Evolutionary conservation across 2,329 filamentous ascomycete genomes (phyloP).

Genomic region (Diaporthe sp.): DNA sequence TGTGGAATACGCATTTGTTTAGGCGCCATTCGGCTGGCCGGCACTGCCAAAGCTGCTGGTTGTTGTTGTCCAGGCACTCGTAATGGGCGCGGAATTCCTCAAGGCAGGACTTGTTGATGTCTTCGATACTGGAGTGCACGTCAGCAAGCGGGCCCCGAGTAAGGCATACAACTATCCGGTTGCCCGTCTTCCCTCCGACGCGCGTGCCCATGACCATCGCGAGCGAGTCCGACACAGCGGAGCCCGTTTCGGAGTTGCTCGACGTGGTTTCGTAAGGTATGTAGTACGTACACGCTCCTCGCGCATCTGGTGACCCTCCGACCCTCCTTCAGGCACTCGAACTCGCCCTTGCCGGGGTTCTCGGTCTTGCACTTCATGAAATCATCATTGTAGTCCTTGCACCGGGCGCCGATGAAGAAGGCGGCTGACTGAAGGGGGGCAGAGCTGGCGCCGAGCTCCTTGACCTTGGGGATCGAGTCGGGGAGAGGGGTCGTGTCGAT

Average conservation of each 20-base stretch:
- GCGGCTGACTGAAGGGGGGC: conserved; percentile 92
- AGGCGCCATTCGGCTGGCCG: conserved; percentile 88
- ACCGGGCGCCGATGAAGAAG: conserved; percentile 97
- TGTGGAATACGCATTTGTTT: conserved; percentile 96
- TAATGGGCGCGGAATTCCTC: conserved; percentile 93
- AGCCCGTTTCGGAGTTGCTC: conserved; percentile 10
- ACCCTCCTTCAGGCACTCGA: conserved; percentile 96
- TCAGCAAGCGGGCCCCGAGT: conserved; percentile 7
- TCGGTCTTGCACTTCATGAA: conserved; percentile 99
- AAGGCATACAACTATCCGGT: neutral
- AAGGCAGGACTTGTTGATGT: conserved; percentile 96
- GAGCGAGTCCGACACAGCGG: neutral
- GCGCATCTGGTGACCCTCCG: conserved; percentile 97
- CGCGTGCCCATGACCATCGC: neutral
- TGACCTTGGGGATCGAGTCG: conserved; percentile 89
- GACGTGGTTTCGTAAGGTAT: neutral
- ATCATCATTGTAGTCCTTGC: conserved; percentile 97
- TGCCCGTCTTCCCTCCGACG: neutral
- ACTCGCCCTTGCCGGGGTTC: conserved; percentile 89
- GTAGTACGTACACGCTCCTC: conserved; percentile 86
- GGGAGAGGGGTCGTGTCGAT: conserved; percentile 97
- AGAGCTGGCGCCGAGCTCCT: conserved; percentile 93
- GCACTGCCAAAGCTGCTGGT: conserved; percentile 98
- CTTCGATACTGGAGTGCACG: conserved; percentile 78
- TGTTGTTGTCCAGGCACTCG: conserved; percentile 96